phyloP scores from a whole-genome alignment of 805 yeast species.

The Komagataella pastoris region DNA sequence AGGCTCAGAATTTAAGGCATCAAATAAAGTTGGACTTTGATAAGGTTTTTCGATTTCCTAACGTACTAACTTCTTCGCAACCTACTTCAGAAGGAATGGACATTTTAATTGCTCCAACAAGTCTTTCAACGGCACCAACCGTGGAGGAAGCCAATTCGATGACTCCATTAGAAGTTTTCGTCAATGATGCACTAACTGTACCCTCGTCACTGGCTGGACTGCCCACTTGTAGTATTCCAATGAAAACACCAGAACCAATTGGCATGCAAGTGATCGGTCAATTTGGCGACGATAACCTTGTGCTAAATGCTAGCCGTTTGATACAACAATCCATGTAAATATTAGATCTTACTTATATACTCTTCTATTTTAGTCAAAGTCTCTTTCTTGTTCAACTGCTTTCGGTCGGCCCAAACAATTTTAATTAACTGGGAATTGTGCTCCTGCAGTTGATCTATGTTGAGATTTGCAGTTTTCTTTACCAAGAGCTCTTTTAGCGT shows the following conservation, averaged over 20 bases:
- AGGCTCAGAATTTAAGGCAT: constrained; percentile 59
- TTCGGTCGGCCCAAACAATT: constrained; percentile 56
- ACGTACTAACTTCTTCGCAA: constrained; percentile 19
- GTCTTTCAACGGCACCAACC: constrained; percentile 41
- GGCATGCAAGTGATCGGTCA: constrained; percentile 84
- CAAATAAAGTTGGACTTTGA: constrained; percentile 55
- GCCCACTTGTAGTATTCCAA: constrained; percentile 76
- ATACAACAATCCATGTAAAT: neutral
- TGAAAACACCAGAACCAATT: constrained; percentile 18
- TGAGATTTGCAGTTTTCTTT: constrained; percentile 20
- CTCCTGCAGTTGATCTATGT: constrained; percentile 46
- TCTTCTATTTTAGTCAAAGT: constrained; percentile 20
- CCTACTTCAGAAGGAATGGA: constrained; percentile 37
- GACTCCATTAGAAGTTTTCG: constrained; percentile 19
- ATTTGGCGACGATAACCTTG: constrained; percentile 62
- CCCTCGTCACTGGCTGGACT: constrained; percentile 89
- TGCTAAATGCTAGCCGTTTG: constrained; percentile 20
- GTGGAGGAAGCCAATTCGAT: constrained; percentile 37
- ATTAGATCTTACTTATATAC: constrained; percentile 8
- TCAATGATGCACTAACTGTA: constrained; percentile 76
- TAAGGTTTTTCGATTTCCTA: constrained; percentile 37
- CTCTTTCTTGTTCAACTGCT: constrained; percentile 27
- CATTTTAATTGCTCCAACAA: constrained; percentile 62
- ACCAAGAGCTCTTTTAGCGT: constrained; percentile 20
- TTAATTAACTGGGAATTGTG: constrained; percentile 60